Evolutionary conservation across 768 basidiomycete genomes (phyloP).

Genomic region (Termitomyces sp.): DNA sequence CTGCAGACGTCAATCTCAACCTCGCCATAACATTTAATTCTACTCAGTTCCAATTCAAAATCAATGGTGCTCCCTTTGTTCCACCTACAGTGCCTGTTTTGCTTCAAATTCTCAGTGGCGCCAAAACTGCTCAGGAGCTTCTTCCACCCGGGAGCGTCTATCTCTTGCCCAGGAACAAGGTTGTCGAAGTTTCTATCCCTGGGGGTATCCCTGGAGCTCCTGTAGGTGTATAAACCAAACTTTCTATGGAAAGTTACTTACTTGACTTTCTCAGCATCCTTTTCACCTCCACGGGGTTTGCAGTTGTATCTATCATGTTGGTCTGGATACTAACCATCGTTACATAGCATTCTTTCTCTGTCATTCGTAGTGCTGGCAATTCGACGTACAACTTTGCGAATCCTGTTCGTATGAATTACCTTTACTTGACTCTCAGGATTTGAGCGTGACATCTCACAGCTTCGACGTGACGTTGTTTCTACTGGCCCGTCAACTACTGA

Average conservation of each 20-base stretch:
- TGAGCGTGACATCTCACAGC: neutral
- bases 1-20: too few relatives aligned
- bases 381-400: constrained; percentile 21
- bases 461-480: constrained; percentile 28
- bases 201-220: constrained; percentile 27
- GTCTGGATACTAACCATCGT: neutral
- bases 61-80: constrained; percentile 25
- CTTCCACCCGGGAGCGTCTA: too few relatives aligned
- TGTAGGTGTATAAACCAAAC: constrained; percentile 8
- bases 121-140: too few relatives aligned
- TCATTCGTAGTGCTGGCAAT: constrained; percentile 29
- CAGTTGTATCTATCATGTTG: neutral
- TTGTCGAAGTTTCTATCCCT: constrained; percentile 38
- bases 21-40: too few relatives aligned
- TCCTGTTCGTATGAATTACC: neutral
- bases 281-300: neutral
- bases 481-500: constrained; percentile 22
- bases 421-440: neutral
- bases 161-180: constrained; percentile 43
- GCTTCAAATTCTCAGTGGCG: too few relatives aligned
- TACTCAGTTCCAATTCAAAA: constrained; percentile 7
- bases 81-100: constrained; percentile 42
- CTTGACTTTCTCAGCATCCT: neutral
- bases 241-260: constrained; percentile 1
- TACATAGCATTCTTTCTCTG: constrained; percentile 31